Evolutionary conservation across 305 asterid species (phyloP).

Genomic region (Fraxinus sp.): DNA sequence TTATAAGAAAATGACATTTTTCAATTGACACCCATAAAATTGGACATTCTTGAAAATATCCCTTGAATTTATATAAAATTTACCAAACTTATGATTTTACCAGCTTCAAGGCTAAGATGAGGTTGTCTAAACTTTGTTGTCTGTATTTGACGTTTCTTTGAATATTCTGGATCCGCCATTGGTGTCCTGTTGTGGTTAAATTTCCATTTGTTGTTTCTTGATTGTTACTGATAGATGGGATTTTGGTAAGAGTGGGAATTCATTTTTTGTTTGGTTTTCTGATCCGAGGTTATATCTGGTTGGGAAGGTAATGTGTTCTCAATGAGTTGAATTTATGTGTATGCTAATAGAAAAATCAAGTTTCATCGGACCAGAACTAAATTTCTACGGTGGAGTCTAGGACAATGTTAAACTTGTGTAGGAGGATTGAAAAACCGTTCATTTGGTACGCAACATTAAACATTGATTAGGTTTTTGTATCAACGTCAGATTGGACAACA

Average conservation of each 20-base stretch:
- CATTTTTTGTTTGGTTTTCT: background rate
- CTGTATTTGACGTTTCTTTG: background rate
- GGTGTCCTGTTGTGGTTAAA: background rate
- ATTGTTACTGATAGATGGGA: background rate
- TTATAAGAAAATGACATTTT: no score
- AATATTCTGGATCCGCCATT: background rate
- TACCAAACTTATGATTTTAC: background rate
- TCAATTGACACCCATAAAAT: no score
- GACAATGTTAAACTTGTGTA: background rate
- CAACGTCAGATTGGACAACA: background rate
- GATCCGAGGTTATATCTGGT: background rate
- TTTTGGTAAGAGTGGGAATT: background rate
- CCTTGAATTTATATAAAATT: no score
- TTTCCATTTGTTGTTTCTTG: no score
- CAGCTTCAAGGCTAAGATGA: background rate
- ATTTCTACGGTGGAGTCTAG: background rate
- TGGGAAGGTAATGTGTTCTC: background rate
- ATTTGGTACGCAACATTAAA: background rate
- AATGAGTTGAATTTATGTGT: background rate
- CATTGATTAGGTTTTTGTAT: background rate
- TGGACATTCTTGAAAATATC: no score
- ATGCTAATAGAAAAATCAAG: background rate
- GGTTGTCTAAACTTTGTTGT: background rate
- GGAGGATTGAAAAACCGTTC: background rate
- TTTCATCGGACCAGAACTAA: background rate